Evolutionary conservation across 1,139 yeast species (phyloP).

Genomic region (Diutina neorugosa): DNA sequence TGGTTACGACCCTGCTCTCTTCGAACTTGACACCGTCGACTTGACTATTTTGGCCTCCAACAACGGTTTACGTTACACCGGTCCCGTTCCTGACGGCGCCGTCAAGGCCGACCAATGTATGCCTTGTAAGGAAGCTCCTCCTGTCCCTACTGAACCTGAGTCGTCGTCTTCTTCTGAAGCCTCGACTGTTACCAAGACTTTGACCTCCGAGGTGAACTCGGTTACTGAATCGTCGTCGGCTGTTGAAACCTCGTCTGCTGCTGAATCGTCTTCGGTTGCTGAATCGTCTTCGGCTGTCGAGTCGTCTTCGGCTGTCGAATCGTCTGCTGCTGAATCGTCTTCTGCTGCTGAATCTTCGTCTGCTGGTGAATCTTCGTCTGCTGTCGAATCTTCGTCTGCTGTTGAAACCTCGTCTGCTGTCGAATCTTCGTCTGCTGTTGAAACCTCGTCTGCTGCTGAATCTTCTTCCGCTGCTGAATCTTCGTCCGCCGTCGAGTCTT

Average conservation of each 20-base stretch:
- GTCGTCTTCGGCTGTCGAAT: neutral
- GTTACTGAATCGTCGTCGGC: neutral
- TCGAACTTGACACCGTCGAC: conserved; percentile 9
- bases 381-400: neutral
- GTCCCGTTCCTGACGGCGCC: conserved; percentile 7
- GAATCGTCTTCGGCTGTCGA: neutral
- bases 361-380: neutral
- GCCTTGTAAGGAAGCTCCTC: neutral
- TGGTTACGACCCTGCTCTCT: conserved; percentile 9
- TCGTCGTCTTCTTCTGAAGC: neutral
- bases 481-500: neutral
- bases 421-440: neutral
- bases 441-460: neutral
- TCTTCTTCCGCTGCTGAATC: neutral
- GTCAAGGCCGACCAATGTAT: neutral
- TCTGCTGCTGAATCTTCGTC: neutral
- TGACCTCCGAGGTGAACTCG: neutral
- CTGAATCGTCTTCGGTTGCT: neutral
- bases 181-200: neutral
- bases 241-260: neutral
- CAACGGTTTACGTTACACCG: conserved; percentile 12
- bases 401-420: neutral
- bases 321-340: neutral
- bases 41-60: conserved; percentile 9
- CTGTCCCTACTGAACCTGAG: neutral